Percentiles rank a stretch among this genome's conserved stretches.
phyloP scores from a whole-genome alignment of 108 stramenopile genomes.

The Skeletonema menzelii region DNA sequence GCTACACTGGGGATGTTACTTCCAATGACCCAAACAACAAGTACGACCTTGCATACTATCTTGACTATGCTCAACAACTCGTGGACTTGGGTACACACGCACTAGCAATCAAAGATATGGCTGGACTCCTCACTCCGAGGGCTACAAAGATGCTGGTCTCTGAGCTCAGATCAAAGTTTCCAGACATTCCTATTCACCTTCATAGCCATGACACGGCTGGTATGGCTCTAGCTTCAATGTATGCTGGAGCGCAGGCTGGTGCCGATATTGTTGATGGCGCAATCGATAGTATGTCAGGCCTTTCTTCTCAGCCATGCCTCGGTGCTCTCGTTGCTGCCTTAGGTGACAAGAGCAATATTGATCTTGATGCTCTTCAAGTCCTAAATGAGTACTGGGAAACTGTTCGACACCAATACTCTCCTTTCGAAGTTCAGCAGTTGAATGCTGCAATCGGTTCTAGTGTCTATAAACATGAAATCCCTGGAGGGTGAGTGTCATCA shows the following conservation, averaged over 20 bases:
- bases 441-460: constrained; percentile 54
- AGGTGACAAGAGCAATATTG: constrained; percentile 60
- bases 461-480: constrained; percentile 56
- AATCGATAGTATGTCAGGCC: constrained; percentile 74
- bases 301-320: constrained; percentile 78
- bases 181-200: constrained; percentile 84
- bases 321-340: constrained; percentile 74
- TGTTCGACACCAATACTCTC: constrained; percentile 66
- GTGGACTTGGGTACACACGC: constrained; percentile 70
- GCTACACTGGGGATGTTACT: constrained; percentile 85
- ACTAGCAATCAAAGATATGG: constrained; percentile 90
- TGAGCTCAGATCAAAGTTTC: constrained; percentile 65
- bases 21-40: constrained; percentile 43
- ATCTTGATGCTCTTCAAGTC: constrained; percentile 46
- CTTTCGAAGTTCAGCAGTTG: constrained; percentile 79
- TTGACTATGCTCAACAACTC: constrained; percentile 61
- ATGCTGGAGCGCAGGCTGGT: constrained; percentile 69
- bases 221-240: constrained; percentile 79
- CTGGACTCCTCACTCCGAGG: constrained; percentile 78
- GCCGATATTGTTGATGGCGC: constrained; percentile 84
- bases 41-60: constrained; percentile 83
- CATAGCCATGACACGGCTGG: constrained; percentile 89
- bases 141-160: constrained; percentile 67
- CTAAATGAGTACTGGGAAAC: constrained; percentile 80
- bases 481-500: constrained; percentile 25